Conservation (phyloP, 208 protist species). For the Leishmania braziliensis region DNA sequence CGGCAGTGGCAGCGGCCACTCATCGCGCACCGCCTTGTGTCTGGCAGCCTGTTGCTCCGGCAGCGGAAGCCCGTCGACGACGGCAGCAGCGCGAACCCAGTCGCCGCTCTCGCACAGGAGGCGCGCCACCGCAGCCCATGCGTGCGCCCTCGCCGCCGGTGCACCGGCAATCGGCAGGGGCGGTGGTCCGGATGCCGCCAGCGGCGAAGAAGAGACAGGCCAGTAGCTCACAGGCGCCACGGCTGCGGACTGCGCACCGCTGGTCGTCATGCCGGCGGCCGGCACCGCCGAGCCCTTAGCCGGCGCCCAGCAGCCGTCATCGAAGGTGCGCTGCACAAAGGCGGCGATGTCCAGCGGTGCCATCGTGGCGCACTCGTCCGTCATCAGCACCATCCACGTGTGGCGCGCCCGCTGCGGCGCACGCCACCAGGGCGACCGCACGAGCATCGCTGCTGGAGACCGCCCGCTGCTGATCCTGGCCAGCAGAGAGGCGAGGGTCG, state of each 20-base stretch:
- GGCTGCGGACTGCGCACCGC: not conserved
- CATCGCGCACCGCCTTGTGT: constrained; percentile 23
- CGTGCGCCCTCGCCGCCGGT: constrained; percentile 18
- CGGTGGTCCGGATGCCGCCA: not conserved
- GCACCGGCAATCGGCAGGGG: not conserved
- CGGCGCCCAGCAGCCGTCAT: not conserved
- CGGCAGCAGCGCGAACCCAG: constrained; percentile 26
- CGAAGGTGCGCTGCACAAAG: constrained; percentile 18
- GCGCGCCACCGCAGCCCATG: constrained; percentile 33
- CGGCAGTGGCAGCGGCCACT: constrained; percentile 27
- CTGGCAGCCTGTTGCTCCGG: constrained; percentile 4
- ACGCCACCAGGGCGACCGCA: constrained; percentile 5
- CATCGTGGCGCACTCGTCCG: constrained; percentile 31
- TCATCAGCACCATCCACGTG: constrained; percentile 35
- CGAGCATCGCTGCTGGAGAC: constrained; percentile 4
- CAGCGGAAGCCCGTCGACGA: constrained; percentile 29
- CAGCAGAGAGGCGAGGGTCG: not conserved
- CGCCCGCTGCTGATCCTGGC: not conserved
- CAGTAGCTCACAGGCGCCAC: not conserved
- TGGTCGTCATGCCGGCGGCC: not conserved
- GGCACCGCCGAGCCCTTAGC: not conserved
- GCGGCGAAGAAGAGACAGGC: not conserved
- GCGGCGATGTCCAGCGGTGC: constrained; percentile 4
- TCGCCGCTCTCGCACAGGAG: constrained; percentile 32
- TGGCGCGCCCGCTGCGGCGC: constrained; percentile 19